Base-by-base conservation (phyloP, 768 basidiomycete genomes). In the Tricholoma terreum region DNA sequence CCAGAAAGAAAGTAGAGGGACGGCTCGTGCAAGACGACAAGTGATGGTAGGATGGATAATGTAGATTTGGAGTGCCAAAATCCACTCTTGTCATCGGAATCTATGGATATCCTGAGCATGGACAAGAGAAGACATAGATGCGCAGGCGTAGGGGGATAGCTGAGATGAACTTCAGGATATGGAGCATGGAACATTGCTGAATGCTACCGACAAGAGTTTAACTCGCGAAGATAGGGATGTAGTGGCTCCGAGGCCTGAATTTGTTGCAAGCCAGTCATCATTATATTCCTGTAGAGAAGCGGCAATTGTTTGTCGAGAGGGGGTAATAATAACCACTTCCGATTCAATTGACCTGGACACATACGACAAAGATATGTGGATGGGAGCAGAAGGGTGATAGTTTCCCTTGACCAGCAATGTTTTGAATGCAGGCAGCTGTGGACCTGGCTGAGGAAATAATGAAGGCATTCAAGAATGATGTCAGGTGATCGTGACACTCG, bases 301-400 rank as follows among this genome's bases (percentile, higher is more conserved):
- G 10, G 72, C 64, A 56, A 87, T 71, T 12, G 64, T 60, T n/a
- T 72, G 58, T 46, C 80, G 81, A 8, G 81, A 83, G 0, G 86
- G 80, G 17, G 84, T 74, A 27, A 90, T 62, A 51, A 89, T 65
- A 17, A 90, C 54, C 0, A 76, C 70, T 68, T 15, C 66, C 31
- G 60, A 62, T 10, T 71, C 65, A 19, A 76, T 68, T 8, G 65
- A 64, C 54, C 72, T 67, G 10, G 69, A 59, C 5, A 75, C 58
- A 58, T 76, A 73, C 0, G 88, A 87, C 27, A 89, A 68, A 36
- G 81, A 78, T 34, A 91, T 74, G 60, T 89, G 84, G 49, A 92
- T 73, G 3, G 88, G 88, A 5, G 88, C 85, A 3, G 90, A 86
- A 17, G 86, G 70, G 51, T 83, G 84, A 65, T 84, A 87, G 0